A percentile compares a stretch with the other conserved stretches of the same genome.
These are phyloP conservation scores for Calocybe indica DNA, from an alignment of 768 basidiomycete species.

Conservation along the genomic window DNA sequence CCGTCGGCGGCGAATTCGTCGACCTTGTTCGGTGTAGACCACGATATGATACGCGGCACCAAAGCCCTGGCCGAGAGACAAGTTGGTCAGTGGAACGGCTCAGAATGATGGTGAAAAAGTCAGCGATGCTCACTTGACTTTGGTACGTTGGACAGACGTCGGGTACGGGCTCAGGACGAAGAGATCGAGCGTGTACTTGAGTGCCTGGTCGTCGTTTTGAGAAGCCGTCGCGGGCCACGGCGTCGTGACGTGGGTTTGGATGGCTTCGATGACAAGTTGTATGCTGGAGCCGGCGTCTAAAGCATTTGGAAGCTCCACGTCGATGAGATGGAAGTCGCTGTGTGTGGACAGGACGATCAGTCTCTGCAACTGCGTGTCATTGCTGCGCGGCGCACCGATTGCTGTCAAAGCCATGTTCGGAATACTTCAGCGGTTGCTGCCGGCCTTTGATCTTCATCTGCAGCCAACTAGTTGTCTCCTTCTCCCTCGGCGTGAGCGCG, in stretches of 20 bases:
- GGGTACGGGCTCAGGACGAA: constrained; percentile 83
- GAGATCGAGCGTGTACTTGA: constrained; percentile 72
- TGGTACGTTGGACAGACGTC: constrained; percentile 79
- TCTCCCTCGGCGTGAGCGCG: constrained; percentile 58
- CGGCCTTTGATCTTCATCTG: constrained; percentile 80
- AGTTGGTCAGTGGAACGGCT: background rate
- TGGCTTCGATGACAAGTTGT: constrained; percentile 73
- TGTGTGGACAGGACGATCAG: constrained; percentile 7
- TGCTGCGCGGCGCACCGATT: constrained; percentile 37
- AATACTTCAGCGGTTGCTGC: constrained; percentile 41
- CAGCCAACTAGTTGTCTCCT: constrained; percentile 65
- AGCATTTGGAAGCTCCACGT: constrained; percentile 57
- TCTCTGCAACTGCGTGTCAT: background rate
- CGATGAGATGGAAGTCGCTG: constrained; percentile 48
- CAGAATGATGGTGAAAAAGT: background rate
- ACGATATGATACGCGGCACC: constrained; percentile 63
- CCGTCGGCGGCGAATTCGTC: constrained; percentile 56
- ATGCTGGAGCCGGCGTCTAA: constrained; percentile 54
- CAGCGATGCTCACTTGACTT: constrained; percentile 60
- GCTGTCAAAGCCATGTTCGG: constrained; percentile 41
- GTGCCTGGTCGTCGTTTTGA: constrained; percentile 73
- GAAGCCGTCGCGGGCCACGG: constrained; percentile 70
- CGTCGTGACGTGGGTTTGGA: constrained; percentile 71
- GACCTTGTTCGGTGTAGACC: constrained; percentile 59
- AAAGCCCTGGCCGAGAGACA: constrained; percentile 45